Evolutionary conservation across 495 filamentous ascomycete genomes (phyloP).

Genomic region (Aspergillus sclerotiicarbonarius): DNA sequence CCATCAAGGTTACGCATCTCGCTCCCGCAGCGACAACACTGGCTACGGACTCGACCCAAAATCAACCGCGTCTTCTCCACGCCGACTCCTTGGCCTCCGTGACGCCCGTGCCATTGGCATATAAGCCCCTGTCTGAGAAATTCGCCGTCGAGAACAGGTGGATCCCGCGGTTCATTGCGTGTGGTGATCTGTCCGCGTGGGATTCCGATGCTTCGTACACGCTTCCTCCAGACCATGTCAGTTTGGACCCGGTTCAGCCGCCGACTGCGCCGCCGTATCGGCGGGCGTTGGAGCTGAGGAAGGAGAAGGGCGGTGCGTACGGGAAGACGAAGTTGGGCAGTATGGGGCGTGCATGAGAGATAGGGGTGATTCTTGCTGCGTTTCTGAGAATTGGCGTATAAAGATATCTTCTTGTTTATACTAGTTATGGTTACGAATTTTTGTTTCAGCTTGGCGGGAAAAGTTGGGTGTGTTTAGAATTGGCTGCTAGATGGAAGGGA

Average conservation of each 20-base stretch:
- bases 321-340: conserved; percentile 65
- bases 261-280: conserved; percentile 96
- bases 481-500: background rate
- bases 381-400: background rate
- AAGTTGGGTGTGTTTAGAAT: background rate
- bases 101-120: conserved; percentile 21
- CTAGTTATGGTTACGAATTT: background rate
- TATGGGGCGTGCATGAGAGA: conserved; percentile 26
- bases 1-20: background rate
- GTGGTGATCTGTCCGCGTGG: conserved; percentile 90
- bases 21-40: background rate
- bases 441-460: background rate
- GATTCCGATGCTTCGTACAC: conserved; percentile 93
- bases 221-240: conserved; percentile 72
- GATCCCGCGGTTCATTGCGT: conserved; percentile 93
- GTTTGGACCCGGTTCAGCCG: conserved; percentile 90
- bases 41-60: conserved; percentile 6
- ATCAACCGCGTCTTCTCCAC: conserved; percentile 30
- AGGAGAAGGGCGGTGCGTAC: conserved; percentile 72
- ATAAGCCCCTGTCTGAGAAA: conserved; percentile 27
- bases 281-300: conserved; percentile 79
- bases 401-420: conserved; percentile 3
- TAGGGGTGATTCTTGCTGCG: background rate
- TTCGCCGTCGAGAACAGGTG: conserved; percentile 56
- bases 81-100: conserved; percentile 21